Percentiles rank a stretch among this genome's conserved stretches.
Evolutionary conservation across 768 basidiomycete genomes (phyloP).

Genomic region (Podaxis sp.): DNA sequence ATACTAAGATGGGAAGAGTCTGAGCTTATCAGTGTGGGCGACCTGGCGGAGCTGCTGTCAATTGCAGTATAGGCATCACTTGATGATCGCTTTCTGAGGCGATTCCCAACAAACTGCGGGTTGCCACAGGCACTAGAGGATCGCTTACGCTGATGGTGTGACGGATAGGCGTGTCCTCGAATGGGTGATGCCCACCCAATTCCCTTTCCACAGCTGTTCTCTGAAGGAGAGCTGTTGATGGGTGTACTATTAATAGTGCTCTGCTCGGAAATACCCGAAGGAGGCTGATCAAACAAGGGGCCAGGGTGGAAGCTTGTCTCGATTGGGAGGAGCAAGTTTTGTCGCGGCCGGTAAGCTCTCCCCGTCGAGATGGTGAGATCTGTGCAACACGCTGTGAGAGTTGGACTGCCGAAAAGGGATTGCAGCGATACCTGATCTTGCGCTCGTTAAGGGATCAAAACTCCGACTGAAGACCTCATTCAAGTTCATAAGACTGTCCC

Average conservation of each 20-base stretch:
- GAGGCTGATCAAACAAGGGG: background rate
- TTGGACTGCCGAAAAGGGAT: background rate
- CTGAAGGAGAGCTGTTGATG: background rate
- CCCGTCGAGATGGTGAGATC: background rate
- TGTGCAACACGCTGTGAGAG: background rate
- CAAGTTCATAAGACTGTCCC: background rate
- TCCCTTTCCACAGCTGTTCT: background rate
- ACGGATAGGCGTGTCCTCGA: background rate
- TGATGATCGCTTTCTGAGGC: background rate
- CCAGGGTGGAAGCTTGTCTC: background rate
- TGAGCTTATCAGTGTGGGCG: background rate
- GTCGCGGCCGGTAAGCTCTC: background rate
- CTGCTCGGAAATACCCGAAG: slow-evolving; percentile 2
- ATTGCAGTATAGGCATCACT: background rate
- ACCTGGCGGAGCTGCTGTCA: background rate
- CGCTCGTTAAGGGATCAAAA: background rate
- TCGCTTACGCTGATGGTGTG: background rate
- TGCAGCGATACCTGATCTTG: background rate
- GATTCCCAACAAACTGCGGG: background rate
- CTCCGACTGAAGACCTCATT: background rate
- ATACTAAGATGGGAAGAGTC: background rate
- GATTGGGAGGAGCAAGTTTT: background rate
- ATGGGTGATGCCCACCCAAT: background rate
- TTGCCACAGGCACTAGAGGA: background rate
- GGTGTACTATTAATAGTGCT: slow-evolving; percentile 8